Percentiles rank a stretch among this genome's conserved stretches.
Evolutionary conservation across 306 rosid genomes (phyloP).

Genomic region (Crataegus laevigata): DNA sequence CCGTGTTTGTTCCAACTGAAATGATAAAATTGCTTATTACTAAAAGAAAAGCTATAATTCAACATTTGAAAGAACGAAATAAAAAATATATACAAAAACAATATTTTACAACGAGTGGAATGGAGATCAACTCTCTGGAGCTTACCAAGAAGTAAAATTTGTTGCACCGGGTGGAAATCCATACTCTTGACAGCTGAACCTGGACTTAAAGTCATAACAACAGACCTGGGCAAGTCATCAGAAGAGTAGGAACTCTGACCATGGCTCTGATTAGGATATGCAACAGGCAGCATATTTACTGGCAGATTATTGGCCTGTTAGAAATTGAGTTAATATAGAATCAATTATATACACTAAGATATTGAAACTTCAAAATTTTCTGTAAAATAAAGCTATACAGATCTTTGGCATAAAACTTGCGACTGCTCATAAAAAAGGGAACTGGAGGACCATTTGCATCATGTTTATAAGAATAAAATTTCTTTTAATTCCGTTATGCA

Average conservation of each 20-base stretch:
- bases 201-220: constrained; percentile 61
- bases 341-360: constrained; percentile 12
- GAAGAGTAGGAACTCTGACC: constrained; percentile 86
- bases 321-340: constrained; percentile 21
- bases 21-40: constrained; percentile 8
- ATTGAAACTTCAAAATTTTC: not conserved
- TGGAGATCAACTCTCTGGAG: not conserved
- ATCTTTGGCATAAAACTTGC: not conserved
- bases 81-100: not conserved
- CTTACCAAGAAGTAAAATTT: constrained; percentile 87
- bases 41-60: not conserved
- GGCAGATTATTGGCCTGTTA: constrained; percentile 79
- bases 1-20: constrained; percentile 91
- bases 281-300: constrained; percentile 70
- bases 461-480: not conserved
- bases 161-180: constrained; percentile 95
- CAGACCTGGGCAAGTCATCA: constrained; percentile 87
- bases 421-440: not conserved
- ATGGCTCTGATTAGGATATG: constrained; percentile 66
- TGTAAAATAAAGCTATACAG: constrained; percentile 3
- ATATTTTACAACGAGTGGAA: not conserved
- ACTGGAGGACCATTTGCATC: constrained; percentile 6
- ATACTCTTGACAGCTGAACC: constrained; percentile 82
- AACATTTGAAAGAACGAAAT: not conserved
- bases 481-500: not conserved